Percentiles rank a stretch among this genome's conserved stretches.
Conservation (phyloP, 768 basidiomycete genomes). For the Dioszegia aurantiaca region DNA sequence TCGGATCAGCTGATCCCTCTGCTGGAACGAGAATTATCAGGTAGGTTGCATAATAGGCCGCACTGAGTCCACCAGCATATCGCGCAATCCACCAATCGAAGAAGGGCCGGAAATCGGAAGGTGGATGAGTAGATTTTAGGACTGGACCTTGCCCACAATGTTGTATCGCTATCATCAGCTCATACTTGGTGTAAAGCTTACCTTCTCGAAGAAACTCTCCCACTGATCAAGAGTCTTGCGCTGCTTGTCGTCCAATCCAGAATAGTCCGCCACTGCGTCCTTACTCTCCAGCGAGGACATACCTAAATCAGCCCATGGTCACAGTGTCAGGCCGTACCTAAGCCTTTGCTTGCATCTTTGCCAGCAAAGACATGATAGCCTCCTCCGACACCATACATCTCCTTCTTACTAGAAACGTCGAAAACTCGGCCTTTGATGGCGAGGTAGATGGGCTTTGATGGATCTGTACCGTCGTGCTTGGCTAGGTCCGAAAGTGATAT, state of each 20-base stretch:
- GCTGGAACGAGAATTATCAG: slow-evolving; percentile 42
- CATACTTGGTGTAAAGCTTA: slow-evolving; percentile 33
- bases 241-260: slow-evolving; percentile 67
- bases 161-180: slow-evolving; percentile 67
- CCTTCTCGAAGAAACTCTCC: slow-evolving; percentile 81
- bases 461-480: slow-evolving; percentile 67
- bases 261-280: slow-evolving; percentile 86
- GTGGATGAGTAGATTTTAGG: neutral
- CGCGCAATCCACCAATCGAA: slow-evolving; percentile 35
- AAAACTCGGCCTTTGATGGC: slow-evolving; percentile 93
- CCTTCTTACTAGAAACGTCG: slow-evolving; percentile 78
- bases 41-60: slow-evolving; percentile 25
- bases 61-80: slow-evolving; percentile 30
- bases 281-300: slow-evolving; percentile 81
- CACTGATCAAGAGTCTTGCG: slow-evolving; percentile 81
- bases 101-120: slow-evolving; percentile 21
- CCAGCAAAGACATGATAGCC: slow-evolving; percentile 73
- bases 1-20: slow-evolving; percentile 36
- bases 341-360: slow-evolving; percentile 83
- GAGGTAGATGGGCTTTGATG: slow-evolving; percentile 73
- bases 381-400: slow-evolving; percentile 81
- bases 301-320: slow-evolving; percentile 48
- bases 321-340: slow-evolving; percentile 56
- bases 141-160: slow-evolving; percentile 68
- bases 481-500: slow-evolving; percentile 69